Conservation (phyloP, 768 basidiomycete species). For the Mycena latifolia region DNA sequence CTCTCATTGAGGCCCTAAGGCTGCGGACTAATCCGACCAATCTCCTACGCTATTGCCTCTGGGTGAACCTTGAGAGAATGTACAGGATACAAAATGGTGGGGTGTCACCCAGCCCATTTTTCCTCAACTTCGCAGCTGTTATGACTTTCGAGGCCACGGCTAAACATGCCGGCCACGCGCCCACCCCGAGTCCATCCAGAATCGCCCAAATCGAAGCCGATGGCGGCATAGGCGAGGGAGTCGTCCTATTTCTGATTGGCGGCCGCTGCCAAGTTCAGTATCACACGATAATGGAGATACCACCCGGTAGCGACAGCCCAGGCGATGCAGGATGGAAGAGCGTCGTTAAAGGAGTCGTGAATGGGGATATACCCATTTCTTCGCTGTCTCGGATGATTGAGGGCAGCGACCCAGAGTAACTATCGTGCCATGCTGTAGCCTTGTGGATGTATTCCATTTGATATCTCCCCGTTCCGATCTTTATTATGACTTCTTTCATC, state of each 20-base stretch:
- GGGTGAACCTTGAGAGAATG: neutral
- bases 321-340: neutral
- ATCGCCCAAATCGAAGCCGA: neutral
- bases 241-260: neutral
- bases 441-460: no score
- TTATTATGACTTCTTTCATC: neutral
- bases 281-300: constrained; percentile 2
- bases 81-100: neutral
- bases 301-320: neutral
- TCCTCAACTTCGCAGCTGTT: neutral
- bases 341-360: constrained; percentile 6
- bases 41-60: neutral
- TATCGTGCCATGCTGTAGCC: no score
- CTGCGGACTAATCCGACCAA: constrained; percentile 11
- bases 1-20: constrained; percentile 1
- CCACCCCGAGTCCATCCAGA: neutral
- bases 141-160: neutral
- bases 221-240: constrained; percentile 2
- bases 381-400: constrained; percentile 14
- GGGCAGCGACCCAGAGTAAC: neutral
- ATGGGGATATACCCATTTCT: constrained; percentile 9
- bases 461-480: no score
- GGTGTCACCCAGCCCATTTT: neutral
- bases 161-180: neutral
- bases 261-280: neutral